Conservation (phyloP, 2,329 filamentous ascomycete genomes). For the Ascochyta koolunga region DNA sequence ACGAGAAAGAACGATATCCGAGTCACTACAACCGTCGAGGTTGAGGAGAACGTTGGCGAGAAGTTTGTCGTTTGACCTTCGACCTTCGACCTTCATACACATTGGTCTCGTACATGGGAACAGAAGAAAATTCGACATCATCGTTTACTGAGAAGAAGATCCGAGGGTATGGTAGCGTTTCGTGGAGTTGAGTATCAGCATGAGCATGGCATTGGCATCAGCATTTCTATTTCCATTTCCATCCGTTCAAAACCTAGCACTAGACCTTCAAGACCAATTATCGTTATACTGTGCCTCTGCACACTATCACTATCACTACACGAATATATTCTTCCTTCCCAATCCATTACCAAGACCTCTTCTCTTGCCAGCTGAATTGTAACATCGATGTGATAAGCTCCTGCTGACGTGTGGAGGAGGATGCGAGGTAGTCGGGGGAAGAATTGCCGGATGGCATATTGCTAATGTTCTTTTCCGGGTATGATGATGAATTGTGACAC, state of each 20-base stretch:
- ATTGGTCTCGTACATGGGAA: neutral
- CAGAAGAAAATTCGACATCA: too few relatives aligned
- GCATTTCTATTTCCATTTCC: too few relatives aligned
- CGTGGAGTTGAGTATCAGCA: neutral
- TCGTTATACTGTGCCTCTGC: neutral
- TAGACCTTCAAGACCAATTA: neutral
- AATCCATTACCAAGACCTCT: neutral
- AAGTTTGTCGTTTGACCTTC: slow-evolving; percentile 9
- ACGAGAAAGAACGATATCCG: slow-evolving; percentile 11
- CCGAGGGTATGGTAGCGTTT: neutral
- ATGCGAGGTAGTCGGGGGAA: too few relatives aligned
- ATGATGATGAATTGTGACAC: too few relatives aligned
- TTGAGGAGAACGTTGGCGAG: slow-evolving; percentile 13
- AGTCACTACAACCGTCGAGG: slow-evolving; percentile 14
- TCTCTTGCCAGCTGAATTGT: too few relatives aligned
- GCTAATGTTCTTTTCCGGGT: too few relatives aligned
- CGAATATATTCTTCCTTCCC: neutral
- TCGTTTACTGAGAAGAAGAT: neutral
- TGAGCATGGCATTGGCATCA: neutral
- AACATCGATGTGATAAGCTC: too few relatives aligned
- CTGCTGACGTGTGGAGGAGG: too few relatives aligned
- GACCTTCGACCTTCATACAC: neutral
- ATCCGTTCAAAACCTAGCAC: neutral
- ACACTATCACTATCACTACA: slow-evolving; percentile 2
- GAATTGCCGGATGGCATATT: too few relatives aligned